Evolutionary conservation across 768 basidiomycete species (phyloP).

Genomic region (Daedaleopsis nitida): DNA sequence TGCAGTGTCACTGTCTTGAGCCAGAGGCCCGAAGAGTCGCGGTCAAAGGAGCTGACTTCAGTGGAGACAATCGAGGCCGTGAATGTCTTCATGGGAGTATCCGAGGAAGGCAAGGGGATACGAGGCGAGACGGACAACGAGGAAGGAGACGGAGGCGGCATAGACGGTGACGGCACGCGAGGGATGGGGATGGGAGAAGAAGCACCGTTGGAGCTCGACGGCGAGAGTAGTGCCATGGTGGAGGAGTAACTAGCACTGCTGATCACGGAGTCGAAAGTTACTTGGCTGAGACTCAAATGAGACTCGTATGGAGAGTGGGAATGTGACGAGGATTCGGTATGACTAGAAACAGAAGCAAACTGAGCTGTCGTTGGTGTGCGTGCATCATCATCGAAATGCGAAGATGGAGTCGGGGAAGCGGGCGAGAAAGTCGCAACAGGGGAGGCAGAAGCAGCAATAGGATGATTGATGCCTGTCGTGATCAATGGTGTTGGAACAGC

Average conservation of each 20-base stretch:
- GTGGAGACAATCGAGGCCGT: constrained; percentile 56
- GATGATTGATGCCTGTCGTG: constrained; percentile 13
- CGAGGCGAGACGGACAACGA: constrained; percentile 6
- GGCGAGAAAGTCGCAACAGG: constrained; percentile 7
- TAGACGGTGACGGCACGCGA: constrained; percentile 9
- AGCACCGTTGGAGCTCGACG: constrained; percentile 4
- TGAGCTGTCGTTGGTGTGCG: constrained; percentile 11
- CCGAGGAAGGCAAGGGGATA: constrained; percentile 13
- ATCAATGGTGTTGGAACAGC: constrained; percentile 17
- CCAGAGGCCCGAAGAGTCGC: constrained; percentile 60
- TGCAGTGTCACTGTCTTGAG: constrained; percentile 66
- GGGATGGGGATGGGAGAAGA: constrained; percentile 16
- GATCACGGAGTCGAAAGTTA: constrained; percentile 18
- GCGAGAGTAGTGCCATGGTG: constrained; percentile 19
- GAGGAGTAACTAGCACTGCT: constrained; percentile 25
- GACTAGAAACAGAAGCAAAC: constrained; percentile 1
- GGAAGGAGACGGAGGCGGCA: constrained; percentile 19
- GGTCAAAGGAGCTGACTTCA: constrained; percentile 50
- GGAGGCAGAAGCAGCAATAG: constrained; percentile 10
- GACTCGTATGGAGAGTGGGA: constrained; percentile 11
- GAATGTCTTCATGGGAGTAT: constrained; percentile 39
- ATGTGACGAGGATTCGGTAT: not conserved
- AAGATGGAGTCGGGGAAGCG: constrained; percentile 32
- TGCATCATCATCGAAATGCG: constrained; percentile 23
- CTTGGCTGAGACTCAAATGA: constrained; percentile 21